Evolutionary conservation across 179 eudicot species (phyloP), one percentile per base, ranked within the genome.

Genomic region (Carnegiea gigantea): DNA sequence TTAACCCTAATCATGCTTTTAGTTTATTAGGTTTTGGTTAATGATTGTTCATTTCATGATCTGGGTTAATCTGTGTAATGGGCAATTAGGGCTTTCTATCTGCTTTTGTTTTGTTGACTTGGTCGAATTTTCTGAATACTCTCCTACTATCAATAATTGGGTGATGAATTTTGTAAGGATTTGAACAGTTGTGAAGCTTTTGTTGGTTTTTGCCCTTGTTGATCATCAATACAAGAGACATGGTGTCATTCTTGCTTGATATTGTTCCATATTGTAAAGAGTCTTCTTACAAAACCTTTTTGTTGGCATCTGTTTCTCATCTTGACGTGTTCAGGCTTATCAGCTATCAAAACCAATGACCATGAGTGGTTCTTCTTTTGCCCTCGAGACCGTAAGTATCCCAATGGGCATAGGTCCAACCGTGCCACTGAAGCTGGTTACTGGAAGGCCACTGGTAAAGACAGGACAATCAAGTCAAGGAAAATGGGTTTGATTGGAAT

Each of bases 391-490:
- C 90, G 97, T 57, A 97, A 95, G 86, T 96, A 94, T 84, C 98
- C 93, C 13, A 97, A 89, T 73, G 98, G 99, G n/a, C 94, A 95
- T 80, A 82, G 99, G 78, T 89, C 91, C 73, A 97, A 95, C 76
- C 87, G 99, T 49, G 99, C 98, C 3, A 97, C 99, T 0, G 83
- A 30, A 68, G 78, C 85, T 1, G 99, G 99, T 28, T 97, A 95
- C 88, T 97, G 98, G 99, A 97, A 97, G 70, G 98, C 99, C 2
- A 97, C 99, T 17, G 99, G 99, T 30, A 95, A 89, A 81, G 99
- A 97, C 68, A 88, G 99, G 89, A 80, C 83, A 26, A 93, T 97
- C 65, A 91, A 85, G 80, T 76, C 92, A 13, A 82, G 77, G 86
- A 79, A 79, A 79, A 84, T 81, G 88, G 92, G 90, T 9, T 49